Evolutionary conservation across 495 filamentous ascomycete species (phyloP), one percentile per base, ranked within the genome.

Genomic region (Rostrohypoxylon terebratum): DNA sequence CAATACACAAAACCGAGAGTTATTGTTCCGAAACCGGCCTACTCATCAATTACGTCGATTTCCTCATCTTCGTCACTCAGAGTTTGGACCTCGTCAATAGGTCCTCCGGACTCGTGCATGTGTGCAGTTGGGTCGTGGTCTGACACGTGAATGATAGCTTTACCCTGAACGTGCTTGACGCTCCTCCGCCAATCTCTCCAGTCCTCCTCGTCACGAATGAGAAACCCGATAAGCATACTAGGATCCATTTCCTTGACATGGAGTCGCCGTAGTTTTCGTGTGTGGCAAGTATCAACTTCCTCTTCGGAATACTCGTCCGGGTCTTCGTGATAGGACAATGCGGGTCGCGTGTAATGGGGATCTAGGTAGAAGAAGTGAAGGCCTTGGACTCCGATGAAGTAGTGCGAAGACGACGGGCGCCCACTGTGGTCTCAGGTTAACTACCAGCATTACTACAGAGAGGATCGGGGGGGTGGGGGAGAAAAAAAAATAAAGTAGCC

Each of bases 171-270:
- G 42, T 90, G 84, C 66, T 85, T 84, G 8, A 97, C 85, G 14
- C 86, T 86, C 55, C 83, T 80, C 72, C 92, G 89, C 94, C 94
- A 98, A 68, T 88, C 86, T 33, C 83, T 81, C 92, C 96, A 99
- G 66, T 98, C 96, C 23, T 88, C 85, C 69, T 93, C 90, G 70
- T 93, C 86, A 33, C 84, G 85, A 65, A 99, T 94, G 4, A 99
- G 82, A 73, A 99, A 98, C n/a, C 92, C 96, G 61, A 99, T 92
- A 31, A 99, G 83, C 96, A 99, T 99, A 79, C 94, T 97, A 7
- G 96, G 96, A 75, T 99, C 96, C 94, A 98, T 95, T 63, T 98
- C 96, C 64, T 89, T 88, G 36, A 98, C 85, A 63, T 94, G 90
- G 28, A 99, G 84, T 47, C 93, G 85, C 33, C 96, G 88, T 18